Evolutionary conservation across 257 asterid genomes (phyloP), one percentile per base, ranked within the genome.

Genomic region (Salvia rosmarinus): DNA sequence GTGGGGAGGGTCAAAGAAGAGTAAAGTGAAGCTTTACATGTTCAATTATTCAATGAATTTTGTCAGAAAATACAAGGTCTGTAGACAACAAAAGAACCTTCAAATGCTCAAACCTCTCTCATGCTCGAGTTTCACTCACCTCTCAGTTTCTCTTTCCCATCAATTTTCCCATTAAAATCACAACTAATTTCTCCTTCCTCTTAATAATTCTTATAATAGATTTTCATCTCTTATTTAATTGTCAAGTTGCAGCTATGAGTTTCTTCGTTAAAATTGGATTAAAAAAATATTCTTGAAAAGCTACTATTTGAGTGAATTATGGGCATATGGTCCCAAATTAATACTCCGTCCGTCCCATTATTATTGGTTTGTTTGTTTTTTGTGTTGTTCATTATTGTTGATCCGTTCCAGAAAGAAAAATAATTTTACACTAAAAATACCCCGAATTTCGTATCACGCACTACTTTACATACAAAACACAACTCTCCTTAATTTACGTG

Each of bases 41-140:
- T 84, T 81, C 82, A 84, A 89, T 84, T 61, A 85, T 89, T 84
- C 83, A 71, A 79, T 76, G 82, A 74, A 70, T 75, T 88, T 86
- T 85, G 89, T 86, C 91, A 80, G 83, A 75, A 73, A 76, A 80
- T 77, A 73, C 71, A 67, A 64, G 60, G 67, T 59, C 74, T 73
- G 71, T 80, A 80, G 81, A 81, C 84, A 85, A 86, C 89, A 85
- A 70, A 76, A 78, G 90, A 88, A 80, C 80, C 88, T 65, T 72
- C 80, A 67, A 78, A 64, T 71, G 67, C 78, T 82, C 83, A 82
- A 76, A 77, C 75, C 84, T 83, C 88, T 75, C 86, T 82, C 86
- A 80, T 78, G 81, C 89, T 71, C 66, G 54, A 64, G 58, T 62
- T 1, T 25, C 30, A 25, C 30, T 25, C 30, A 25, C 30, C 30